Conservation (phyloP, 148 eudicot genomes). For the Cornus florida region DNA sequence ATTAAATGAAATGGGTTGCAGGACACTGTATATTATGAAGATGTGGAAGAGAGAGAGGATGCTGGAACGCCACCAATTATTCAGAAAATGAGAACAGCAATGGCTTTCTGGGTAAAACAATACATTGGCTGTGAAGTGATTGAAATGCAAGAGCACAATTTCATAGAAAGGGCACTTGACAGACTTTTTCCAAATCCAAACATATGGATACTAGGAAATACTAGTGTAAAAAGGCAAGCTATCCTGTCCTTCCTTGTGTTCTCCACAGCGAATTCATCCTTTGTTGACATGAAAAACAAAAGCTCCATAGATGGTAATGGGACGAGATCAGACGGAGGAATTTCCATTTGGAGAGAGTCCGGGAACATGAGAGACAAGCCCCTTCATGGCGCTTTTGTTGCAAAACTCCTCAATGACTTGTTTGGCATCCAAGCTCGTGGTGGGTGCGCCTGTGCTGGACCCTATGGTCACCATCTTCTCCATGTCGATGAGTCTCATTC, state of each 20-base stretch:
- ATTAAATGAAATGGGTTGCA: background rate
- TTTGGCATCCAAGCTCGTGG: slow-evolving; percentile 55
- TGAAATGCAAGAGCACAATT: slow-evolving; percentile 20
- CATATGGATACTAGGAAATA: slow-evolving; percentile 31
- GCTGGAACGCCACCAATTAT: slow-evolving; percentile 51
- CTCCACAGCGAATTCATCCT: slow-evolving; percentile 10
- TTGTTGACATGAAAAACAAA: background rate
- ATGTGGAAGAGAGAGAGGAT: slow-evolving; percentile 46
- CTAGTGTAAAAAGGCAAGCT: slow-evolving; percentile 11
- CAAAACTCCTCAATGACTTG: slow-evolving; percentile 44
- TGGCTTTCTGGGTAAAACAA: slow-evolving; percentile 52
- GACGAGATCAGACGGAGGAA: background rate
- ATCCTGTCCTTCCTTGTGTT: slow-evolving; percentile 43
- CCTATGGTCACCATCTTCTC: slow-evolving; percentile 46
- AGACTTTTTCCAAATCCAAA: slow-evolving; percentile 23
- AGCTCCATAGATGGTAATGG: background rate
- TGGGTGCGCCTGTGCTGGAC: slow-evolving; percentile 61
- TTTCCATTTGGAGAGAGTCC: background rate
- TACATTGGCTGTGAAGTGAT: slow-evolving; percentile 35
- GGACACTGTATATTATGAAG: slow-evolving; percentile 37
- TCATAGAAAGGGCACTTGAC: slow-evolving; percentile 26
- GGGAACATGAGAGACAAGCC: slow-evolving; percentile 27
- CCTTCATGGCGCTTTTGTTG: slow-evolving; percentile 44
- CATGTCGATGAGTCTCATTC: slow-evolving; percentile 31
- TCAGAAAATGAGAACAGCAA: slow-evolving; percentile 44